phyloP scores from a whole-genome alignment of 2,329 filamentous ascomycete species.

The Epichloe sp. region DNA sequence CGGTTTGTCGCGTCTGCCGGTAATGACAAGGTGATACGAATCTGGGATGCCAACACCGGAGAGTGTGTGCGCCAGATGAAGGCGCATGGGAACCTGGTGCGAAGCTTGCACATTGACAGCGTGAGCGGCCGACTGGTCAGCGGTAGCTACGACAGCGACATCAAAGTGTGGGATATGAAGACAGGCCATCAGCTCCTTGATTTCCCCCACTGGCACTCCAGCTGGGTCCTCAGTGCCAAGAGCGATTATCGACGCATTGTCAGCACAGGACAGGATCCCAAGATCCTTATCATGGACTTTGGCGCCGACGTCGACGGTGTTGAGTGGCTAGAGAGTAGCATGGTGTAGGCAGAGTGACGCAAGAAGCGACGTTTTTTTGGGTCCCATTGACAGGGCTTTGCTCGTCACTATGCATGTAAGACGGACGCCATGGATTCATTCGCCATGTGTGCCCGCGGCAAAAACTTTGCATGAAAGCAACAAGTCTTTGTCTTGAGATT shows the following conservation, averaged over 20 bases:
- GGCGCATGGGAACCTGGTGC: constrained; percentile 76
- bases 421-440: not conserved
- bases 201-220: constrained; percentile 84
- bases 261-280: constrained; percentile 85
- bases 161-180: constrained; percentile 85
- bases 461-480: not conserved
- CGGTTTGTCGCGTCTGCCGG: constrained; percentile 85
- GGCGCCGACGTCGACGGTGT: constrained; percentile 48
- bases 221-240: constrained; percentile 94
- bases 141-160: constrained; percentile 87
- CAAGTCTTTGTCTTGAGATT: not conserved
- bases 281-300: constrained; percentile 91
- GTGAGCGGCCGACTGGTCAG: constrained; percentile 77
- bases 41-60: constrained; percentile 89
- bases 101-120: constrained; percentile 81
- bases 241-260: constrained; percentile 91
- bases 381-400: not conserved
- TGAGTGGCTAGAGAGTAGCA: constrained; percentile 39
- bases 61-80: constrained; percentile 67
- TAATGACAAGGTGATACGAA: constrained; percentile 89
- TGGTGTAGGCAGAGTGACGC: not conserved
- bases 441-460: not conserved
- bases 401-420: not conserved
- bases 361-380: not conserved
- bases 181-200: constrained; percentile 66